Evolutionary conservation across 1,139 yeast genomes (phyloP).

Genomic region (Debaryomyces coudertii): DNA sequence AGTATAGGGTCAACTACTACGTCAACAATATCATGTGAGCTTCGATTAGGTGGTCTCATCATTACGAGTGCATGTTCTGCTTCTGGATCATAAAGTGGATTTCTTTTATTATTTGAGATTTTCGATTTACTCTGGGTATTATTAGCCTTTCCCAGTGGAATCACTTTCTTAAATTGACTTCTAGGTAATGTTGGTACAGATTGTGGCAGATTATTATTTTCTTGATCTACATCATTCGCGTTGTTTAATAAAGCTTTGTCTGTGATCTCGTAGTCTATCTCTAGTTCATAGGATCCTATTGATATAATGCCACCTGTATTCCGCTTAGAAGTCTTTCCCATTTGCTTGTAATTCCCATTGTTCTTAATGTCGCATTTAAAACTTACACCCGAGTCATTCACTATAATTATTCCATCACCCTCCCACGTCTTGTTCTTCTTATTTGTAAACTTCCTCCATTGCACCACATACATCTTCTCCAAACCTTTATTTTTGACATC

Average conservation of each 20-base stretch:
- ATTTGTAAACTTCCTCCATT: slow-evolving; percentile 71
- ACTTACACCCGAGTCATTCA: slow-evolving; percentile 16
- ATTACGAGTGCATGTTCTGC: slow-evolving; percentile 12
- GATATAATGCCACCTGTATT: slow-evolving; percentile 18
- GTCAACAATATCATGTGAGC: slow-evolving; percentile 36
- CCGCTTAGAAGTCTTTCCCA: slow-evolving; percentile 20
- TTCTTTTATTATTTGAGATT: slow-evolving; percentile 7
- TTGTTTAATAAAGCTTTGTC: not conserved
- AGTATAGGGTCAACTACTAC: slow-evolving; percentile 75
- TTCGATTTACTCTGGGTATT: not conserved
- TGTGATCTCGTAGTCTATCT: slow-evolving; percentile 26
- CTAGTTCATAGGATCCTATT: slow-evolving; percentile 33
- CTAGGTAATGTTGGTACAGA: not conserved
- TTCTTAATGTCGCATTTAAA: slow-evolving; percentile 12
- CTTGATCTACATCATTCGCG: not conserved
- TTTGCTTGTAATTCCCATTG: slow-evolving; percentile 18
- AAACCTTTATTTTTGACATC: not conserved
- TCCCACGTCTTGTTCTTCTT: slow-evolving; percentile 95
- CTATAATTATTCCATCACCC: slow-evolving; percentile 72
- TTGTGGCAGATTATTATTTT: not conserved
- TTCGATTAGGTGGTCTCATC: slow-evolving; percentile 15
- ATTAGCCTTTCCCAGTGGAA: not conserved
- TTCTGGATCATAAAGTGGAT: slow-evolving; percentile 12
- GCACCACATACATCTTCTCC: slow-evolving; percentile 36
- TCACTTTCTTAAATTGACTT: slow-evolving; percentile 6